phyloP scores from a whole-genome alignment of 176 grass and related monocot species.

The Aegilops speltoides region DNA sequence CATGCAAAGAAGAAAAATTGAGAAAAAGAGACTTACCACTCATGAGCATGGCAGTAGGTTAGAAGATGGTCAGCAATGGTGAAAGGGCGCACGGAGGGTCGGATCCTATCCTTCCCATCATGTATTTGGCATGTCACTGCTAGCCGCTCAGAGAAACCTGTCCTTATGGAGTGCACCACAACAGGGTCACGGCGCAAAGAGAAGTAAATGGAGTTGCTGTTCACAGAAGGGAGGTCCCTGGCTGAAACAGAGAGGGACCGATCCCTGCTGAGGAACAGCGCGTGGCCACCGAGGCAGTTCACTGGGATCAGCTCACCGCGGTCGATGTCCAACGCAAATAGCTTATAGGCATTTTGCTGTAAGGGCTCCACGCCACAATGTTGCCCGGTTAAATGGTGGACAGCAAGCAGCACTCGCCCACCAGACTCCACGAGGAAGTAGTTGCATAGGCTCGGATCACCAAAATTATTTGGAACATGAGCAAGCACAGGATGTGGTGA shows the following conservation, averaged over 20 bases:
- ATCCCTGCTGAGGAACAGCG: not conserved
- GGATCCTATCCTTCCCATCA: not conserved
- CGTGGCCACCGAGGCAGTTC: not conserved
- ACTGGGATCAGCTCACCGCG: not conserved
- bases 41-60: not conserved
- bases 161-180: not conserved
- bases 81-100: not conserved
- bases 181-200: not conserved
- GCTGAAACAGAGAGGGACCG: not conserved
- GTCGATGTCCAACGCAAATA: not conserved
- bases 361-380: not conserved
- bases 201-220: not conserved
- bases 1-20: not conserved
- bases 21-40: conserved; percentile 3
- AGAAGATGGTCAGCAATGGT: conserved; percentile 3
- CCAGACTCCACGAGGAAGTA: not conserved
- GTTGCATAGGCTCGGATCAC: not conserved
- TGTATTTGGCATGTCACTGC: not conserved
- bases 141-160: not conserved
- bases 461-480: not conserved
- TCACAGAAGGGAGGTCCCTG: not conserved
- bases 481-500: not conserved
- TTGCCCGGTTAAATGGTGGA: not conserved
- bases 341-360: not conserved
- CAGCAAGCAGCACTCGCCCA: not conserved